phyloP scores from a whole-genome alignment of 2,329 filamentous ascomycete genomes.

The Ramichloridium luteum region DNA sequence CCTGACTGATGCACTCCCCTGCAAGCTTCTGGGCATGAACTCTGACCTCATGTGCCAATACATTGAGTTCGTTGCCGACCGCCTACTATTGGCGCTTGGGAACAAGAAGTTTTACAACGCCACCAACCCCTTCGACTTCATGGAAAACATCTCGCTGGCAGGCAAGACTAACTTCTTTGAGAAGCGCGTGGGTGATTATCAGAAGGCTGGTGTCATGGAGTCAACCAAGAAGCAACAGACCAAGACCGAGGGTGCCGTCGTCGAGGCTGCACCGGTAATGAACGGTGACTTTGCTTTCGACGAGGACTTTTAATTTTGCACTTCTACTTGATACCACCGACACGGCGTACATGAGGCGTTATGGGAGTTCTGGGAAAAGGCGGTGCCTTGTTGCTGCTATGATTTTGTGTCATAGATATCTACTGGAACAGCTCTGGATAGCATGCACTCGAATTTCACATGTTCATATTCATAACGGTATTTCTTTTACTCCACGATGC shows the following conservation, averaged over 20 bases:
- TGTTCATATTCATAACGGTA: no score
- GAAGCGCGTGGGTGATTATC: constrained; percentile 98
- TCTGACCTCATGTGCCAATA: constrained; percentile 96
- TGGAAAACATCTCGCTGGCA: constrained; percentile 98
- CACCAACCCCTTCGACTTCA: constrained; percentile 97
- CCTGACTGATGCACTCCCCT: constrained; percentile 86
- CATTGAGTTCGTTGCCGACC: constrained; percentile 98
- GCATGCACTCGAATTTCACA: no score
- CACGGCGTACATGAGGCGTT: no score
- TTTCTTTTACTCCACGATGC: no score
- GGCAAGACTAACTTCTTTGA: constrained; percentile 99
- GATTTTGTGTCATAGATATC: no score
- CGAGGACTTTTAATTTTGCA: constrained; percentile 72
- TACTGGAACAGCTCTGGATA: no score
- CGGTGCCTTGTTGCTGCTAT: no score
- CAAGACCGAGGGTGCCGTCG: constrained; percentile 28
- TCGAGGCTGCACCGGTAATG: constrained; percentile 34
- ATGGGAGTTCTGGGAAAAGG: no score
- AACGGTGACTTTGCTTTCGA: constrained; percentile 81
- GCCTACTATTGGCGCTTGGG: constrained; percentile 81
- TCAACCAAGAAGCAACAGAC: constrained; percentile 50
- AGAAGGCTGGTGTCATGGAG: constrained; percentile 98
- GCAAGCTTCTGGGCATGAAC: constrained; percentile 95
- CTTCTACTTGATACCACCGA: no score
- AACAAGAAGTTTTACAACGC: constrained; percentile 90